These are phyloP conservation scores for Picea glauca DNA, from an alignment of 75 land plant genomes.

Conservation along the genomic window DNA sequence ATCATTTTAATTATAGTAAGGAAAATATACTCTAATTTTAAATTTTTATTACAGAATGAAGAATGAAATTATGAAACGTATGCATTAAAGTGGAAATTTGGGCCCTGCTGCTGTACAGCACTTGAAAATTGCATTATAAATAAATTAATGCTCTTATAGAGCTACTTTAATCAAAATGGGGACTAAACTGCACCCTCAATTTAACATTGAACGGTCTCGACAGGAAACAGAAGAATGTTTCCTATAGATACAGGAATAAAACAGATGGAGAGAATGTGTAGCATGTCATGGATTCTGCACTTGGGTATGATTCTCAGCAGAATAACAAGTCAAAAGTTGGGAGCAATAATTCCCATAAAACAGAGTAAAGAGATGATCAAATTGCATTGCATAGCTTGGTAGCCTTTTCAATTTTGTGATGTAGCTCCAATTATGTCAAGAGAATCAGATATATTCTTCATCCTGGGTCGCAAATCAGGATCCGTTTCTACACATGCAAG, in stretches of 20 bases:
- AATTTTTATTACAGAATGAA: background rate
- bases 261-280: background rate
- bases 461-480: slow-evolving; percentile 70
- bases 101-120: background rate
- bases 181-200: slow-evolving; percentile 2
- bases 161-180: slow-evolving; percentile 7
- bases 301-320: background rate
- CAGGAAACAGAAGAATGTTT: slow-evolving; percentile 1
- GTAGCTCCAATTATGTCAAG: slow-evolving; percentile 39
- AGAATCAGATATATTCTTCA: slow-evolving; percentile 63
- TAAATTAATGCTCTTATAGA: background rate
- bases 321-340: slow-evolving; percentile 8
- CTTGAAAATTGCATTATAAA: slow-evolving; percentile 1
- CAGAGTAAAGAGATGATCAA: background rate
- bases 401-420: slow-evolving; percentile 9
- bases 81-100: background rate
- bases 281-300: slow-evolving; percentile 1
- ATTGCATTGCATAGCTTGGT: background rate
- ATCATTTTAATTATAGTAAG: too few species aligned
- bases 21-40: background rate
- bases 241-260: background rate
- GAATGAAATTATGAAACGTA: background rate
- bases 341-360: background rate
- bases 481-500: slow-evolving; percentile 65
- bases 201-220: background rate